Evolutionary conservation across 2,329 filamentous ascomycete species (phyloP).

Genomic region (Aurifilum marmelostoma): DNA sequence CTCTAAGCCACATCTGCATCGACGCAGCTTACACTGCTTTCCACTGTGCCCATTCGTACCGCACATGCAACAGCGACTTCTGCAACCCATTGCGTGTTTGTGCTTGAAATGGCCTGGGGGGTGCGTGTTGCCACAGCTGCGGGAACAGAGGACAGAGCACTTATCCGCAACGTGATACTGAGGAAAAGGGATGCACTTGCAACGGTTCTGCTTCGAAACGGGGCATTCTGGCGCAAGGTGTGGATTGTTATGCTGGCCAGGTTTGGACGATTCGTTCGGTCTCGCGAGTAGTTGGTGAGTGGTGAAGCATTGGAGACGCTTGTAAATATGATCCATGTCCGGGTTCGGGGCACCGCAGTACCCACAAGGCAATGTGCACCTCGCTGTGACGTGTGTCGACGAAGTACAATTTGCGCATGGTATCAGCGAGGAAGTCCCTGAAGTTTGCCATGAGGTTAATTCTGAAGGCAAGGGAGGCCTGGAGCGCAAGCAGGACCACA

Average conservation of each 20-base stretch:
- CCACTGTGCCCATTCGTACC: constrained; percentile 43
- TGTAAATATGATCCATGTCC: background rate
- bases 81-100: constrained; percentile 43
- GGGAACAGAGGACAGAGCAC: constrained; percentile 41
- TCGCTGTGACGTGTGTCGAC: constrained; percentile 32
- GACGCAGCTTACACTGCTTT: constrained; percentile 39
- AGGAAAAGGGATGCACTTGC: constrained; percentile 45
- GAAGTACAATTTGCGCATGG: constrained; percentile 39
- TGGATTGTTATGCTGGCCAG: constrained; percentile 18
- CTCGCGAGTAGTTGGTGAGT: background rate
- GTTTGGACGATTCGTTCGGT: background rate
- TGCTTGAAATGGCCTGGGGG: constrained; percentile 37
- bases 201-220: constrained; percentile 39
- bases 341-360: constrained; percentile 38
- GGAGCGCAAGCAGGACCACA: background rate
- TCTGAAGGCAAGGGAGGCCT: background rate
- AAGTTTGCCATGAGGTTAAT: background rate
- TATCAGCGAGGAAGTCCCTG: background rate
- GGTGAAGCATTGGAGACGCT: background rate
- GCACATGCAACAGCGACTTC: constrained; percentile 46
- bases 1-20: constrained; percentile 41
- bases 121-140: constrained; percentile 37
- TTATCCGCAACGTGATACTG: constrained; percentile 39
- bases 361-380: constrained; percentile 39
- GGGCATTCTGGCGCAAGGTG: constrained; percentile 39